Evolutionary conservation across 768 basidiomycete species (phyloP), one percentile per base, ranked within the genome.

Genomic region (Kwoniella sp.): DNA sequence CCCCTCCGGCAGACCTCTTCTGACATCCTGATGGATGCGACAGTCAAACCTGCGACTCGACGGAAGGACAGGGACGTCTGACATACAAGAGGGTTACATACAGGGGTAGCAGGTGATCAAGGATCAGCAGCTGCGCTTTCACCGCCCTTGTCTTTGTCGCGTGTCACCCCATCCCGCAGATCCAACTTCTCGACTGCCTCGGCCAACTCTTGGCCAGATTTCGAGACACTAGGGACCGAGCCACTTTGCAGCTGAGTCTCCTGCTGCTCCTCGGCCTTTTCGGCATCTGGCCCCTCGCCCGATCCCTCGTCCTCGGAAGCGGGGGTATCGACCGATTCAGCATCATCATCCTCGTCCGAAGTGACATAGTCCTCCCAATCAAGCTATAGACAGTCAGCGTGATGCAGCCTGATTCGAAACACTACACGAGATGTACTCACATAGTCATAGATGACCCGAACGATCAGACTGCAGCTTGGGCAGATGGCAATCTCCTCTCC

Each of bases 401-500:
- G 5, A 37, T 40, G 29, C 11, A 22, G 20, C 11, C 23, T 6
- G 25, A 10, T 8, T 37, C 15, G 19, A 46, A 12, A 12, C 8
- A 25, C 28, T 8, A 6, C 5, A 5, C 3, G 49, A n/a, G n/a
- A n/a, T n/a, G n/a, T n/a, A 81, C 88, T 68, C 69, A 96, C 93
- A 41, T 90, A 92, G 73, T 99, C 93, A 73, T 85, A 98, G 37
- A 98, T 81, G 36, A 98, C 87, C 49, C 93, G 78, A 43, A 98
- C 89, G 27, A 96, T 80, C 20, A 98, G 78, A 59, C 89, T 92
- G 65, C 95, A 99, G 72, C 89, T 92, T 0, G 95, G 95, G 77
- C 95, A 98, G 44, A 82, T 91, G 20, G 92, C 93, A 39, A 92
- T 83, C 71, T 98, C 95, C 65, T 96, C 95, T 49, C 83, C 95